phyloP scores from a whole-genome alignment of 2,329 filamentous ascomycete genomes.

The Verticillium klebahnii region DNA sequence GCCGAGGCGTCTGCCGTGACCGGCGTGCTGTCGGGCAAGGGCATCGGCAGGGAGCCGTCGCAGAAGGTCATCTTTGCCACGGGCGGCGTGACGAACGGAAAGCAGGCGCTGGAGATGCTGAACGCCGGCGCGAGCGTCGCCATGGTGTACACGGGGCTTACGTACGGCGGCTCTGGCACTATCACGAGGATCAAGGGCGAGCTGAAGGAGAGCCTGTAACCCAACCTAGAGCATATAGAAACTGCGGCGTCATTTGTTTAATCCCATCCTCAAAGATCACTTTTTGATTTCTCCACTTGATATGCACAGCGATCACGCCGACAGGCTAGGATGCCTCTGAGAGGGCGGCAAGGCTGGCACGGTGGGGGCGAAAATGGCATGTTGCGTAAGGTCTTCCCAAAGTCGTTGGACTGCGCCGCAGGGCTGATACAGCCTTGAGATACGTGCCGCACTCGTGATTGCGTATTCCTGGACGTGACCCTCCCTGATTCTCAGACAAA shows the following conservation, averaged over 20 bases:
- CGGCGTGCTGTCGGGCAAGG: conserved; percentile 23
- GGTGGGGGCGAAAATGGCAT: background rate
- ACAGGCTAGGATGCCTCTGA: background rate
- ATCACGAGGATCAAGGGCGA: conserved; percentile 61
- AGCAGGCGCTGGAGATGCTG: conserved; percentile 75
- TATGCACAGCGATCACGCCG: background rate
- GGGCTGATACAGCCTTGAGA: background rate
- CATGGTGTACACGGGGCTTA: conserved; percentile 80
- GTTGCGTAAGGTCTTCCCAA: background rate
- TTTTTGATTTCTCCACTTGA: background rate
- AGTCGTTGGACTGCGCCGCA: too few relatives aligned
- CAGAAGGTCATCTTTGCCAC: conserved; percentile 89
- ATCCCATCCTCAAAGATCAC: background rate
- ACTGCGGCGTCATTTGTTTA: background rate
- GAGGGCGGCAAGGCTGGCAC: background rate
- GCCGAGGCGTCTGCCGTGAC: conserved; percentile 25
- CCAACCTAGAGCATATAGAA: background rate
- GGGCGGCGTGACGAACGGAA: conserved; percentile 85
- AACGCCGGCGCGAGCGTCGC: conserved; percentile 87
- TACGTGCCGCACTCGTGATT: too few relatives aligned
- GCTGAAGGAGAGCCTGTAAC: conserved; percentile 41
- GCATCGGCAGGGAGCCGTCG: conserved; percentile 18
- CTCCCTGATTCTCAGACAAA: too few relatives aligned
- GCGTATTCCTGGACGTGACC: too few relatives aligned
- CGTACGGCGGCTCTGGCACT: conserved; percentile 61